Evolutionary conservation across 345 rosid species (phyloP).

Genomic region (Arabis alpina): DNA sequence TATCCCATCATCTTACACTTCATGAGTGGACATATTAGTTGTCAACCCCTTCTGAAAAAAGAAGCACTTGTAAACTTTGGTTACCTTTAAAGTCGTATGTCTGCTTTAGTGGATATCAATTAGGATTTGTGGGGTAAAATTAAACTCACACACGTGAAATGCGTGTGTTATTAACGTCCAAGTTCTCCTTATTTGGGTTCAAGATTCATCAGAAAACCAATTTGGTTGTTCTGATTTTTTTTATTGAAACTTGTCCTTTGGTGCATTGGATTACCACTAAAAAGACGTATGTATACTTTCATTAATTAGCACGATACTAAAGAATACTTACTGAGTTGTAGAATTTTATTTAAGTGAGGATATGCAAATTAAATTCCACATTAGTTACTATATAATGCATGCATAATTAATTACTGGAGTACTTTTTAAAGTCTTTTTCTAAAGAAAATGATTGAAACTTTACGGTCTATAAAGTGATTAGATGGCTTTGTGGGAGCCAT

Average conservation of each 20-base stretch:
- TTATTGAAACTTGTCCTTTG: background rate
- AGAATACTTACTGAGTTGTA: background rate
- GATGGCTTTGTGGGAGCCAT: slow-evolving; percentile 38
- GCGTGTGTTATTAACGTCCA: background rate
- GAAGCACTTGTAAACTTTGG: background rate
- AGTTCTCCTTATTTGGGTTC: background rate
- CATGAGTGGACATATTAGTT: background rate
- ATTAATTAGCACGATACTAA: background rate
- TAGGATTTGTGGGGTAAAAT: slow-evolving; percentile 22
- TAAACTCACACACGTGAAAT: slow-evolving; percentile 28
- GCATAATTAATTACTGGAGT: background rate
- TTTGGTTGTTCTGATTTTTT: background rate
- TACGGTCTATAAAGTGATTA: slow-evolving; percentile 33
- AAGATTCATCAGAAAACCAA: background rate
- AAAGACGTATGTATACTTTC: background rate
- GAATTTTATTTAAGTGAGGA: background rate
- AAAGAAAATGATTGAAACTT: slow-evolving; percentile 24
- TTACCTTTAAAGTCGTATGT: slow-evolving; percentile 11
- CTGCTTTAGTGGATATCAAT: background rate
- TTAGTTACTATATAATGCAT: background rate
- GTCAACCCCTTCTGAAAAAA: slow-evolving; percentile 5
- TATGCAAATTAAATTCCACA: slow-evolving; percentile 9
- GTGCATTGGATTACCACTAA: background rate
- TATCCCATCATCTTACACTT: slow-evolving; percentile 4
- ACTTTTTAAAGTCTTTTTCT: background rate